Evolutionary conservation across 257 asterid genomes (phyloP).

Genomic region (Solanum chiquidenum): DNA sequence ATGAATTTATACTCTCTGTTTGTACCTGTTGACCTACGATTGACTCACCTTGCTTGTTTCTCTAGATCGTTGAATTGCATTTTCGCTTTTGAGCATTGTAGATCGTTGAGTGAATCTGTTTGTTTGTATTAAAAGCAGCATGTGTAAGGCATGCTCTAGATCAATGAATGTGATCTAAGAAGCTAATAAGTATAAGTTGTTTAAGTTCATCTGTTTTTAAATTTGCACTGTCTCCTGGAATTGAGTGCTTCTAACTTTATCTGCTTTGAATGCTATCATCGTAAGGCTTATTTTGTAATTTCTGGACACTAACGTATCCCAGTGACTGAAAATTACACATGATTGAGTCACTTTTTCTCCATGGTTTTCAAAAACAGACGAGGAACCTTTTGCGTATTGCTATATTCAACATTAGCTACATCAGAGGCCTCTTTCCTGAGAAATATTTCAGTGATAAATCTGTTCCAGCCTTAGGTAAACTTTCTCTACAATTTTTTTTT

Average conservation of each 20-base stretch:
- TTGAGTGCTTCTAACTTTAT: background rate
- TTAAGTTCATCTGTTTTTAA: background rate
- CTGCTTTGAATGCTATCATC: background rate
- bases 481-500: background rate
- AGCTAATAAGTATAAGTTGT: background rate
- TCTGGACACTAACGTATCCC: background rate
- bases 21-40: background rate
- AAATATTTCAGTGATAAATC: constrained; percentile 82
- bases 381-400: constrained; percentile 91
- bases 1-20: background rate
- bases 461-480: constrained; percentile 83
- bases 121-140: background rate
- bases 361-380: constrained; percentile 41
- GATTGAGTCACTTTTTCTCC: background rate
- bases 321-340: background rate
- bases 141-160: background rate
- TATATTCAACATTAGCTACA: constrained; percentile 87
- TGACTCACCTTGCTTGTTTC: background rate
- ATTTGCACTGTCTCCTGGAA: background rate
- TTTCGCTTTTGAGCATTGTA: background rate
- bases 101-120: background rate
- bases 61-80: background rate
- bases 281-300: background rate
- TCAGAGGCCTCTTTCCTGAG: constrained; percentile 94
- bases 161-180: background rate